A percentile compares a stretch with the other conserved stretches of the same genome.
These are phyloP conservation scores for Zelopaecilomyces penicillatus DNA, from an alignment of 2,329 filamentous ascomycete species.

Conservation along the genomic window DNA sequence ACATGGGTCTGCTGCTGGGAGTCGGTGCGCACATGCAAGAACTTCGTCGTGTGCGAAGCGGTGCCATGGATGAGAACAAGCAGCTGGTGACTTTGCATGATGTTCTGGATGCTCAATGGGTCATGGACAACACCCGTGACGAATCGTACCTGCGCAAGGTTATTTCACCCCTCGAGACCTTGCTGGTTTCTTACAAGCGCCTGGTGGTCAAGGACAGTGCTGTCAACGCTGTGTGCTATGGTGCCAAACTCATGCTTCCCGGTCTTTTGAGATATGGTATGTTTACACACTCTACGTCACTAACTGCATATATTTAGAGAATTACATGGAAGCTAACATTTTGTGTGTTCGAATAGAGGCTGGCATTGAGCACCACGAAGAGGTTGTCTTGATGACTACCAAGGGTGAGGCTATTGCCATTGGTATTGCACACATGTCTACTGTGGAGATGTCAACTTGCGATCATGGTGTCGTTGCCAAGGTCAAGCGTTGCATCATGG, in stretches of 20 bases:
- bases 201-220: constrained; percentile 80
- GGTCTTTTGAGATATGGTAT: constrained; percentile 84
- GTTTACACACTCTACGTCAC: constrained; percentile 19
- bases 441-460: constrained; percentile 91
- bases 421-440: constrained; percentile 95
- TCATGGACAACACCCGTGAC: constrained; percentile 90
- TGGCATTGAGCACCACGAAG: constrained; percentile 88
- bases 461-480: constrained; percentile 97
- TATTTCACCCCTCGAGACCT: constrained; percentile 85
- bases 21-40: constrained; percentile 98
- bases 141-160: constrained; percentile 87
- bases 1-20: constrained; percentile 66
- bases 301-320: neutral
- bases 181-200: constrained; percentile 89
- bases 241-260: constrained; percentile 97
- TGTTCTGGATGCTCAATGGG: constrained; percentile 89
- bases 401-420: constrained; percentile 98
- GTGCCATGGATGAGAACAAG: constrained; percentile 88
- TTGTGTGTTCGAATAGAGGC: constrained; percentile 46
- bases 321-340: neutral
- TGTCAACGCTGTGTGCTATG: constrained; percentile 96
- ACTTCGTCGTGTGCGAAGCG: constrained; percentile 83
- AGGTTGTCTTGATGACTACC: constrained; percentile 96
- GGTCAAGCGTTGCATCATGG: constrained; percentile 99
- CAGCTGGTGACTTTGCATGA: constrained; percentile 83